phyloP scores from a whole-genome alignment of 805 yeast genomes.

The Danielozyma ontarioensis region DNA sequence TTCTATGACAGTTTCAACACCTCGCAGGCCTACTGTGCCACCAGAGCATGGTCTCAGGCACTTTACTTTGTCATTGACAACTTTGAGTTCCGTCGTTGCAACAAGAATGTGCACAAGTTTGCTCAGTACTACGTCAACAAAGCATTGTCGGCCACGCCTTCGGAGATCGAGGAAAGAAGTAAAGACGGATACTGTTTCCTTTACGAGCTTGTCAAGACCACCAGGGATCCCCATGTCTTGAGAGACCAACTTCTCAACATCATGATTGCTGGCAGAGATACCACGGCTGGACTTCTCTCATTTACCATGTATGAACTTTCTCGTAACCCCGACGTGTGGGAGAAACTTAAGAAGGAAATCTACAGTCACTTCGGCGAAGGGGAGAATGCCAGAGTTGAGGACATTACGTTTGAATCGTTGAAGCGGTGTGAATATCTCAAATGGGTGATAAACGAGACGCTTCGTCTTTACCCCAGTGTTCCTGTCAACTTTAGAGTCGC shows the following conservation, averaged over 20 bases:
- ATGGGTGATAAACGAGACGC: constrained; percentile 24
- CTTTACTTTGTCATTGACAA: constrained; percentile 13
- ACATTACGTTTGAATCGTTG: constrained; percentile 27
- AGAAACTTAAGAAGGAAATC: constrained; percentile 23
- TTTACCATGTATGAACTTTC: constrained; percentile 26
- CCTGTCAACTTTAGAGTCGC: constrained; percentile 29
- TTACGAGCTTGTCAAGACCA: constrained; percentile 7
- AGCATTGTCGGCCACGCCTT: constrained; percentile 2
- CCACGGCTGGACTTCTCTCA: constrained; percentile 30
- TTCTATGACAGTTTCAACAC: constrained; percentile 8
- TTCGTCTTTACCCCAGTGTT: constrained; percentile 31
- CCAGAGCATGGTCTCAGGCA: constrained; percentile 8
- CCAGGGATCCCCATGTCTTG: constrained; percentile 6
- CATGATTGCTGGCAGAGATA: constrained; percentile 29
- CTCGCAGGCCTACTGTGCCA: constrained; percentile 5
- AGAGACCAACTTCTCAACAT: constrained; percentile 10
- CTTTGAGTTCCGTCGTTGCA: constrained; percentile 24
- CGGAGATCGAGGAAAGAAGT: constrained; percentile 1
- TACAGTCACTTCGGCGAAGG: constrained; percentile 19
- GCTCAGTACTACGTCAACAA: constrained; percentile 11
- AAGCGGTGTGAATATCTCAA: constrained; percentile 29
- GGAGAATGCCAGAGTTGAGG: constrained; percentile 13
- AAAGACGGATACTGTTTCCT: constrained; percentile 8
- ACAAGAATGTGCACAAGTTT: constrained; percentile 26
- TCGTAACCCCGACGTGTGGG: constrained; percentile 24